A percentile compares a stretch with the other conserved stretches of the same genome.
Evolutionary conservation across 306 rosid species (phyloP).

Genomic region (Medicago lupulina): DNA sequence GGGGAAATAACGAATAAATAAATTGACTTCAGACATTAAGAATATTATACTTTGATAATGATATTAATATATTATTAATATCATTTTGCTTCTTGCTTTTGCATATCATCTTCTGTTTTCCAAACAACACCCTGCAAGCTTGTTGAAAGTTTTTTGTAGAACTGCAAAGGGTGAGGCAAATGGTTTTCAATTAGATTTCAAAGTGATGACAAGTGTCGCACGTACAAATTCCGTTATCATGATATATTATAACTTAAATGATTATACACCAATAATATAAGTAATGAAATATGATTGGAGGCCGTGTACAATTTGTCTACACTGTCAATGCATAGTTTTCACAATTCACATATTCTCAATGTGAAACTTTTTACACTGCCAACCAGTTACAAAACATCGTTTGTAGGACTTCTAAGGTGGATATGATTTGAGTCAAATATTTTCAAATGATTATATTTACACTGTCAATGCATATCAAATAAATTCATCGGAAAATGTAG

Average conservation of each 20-base stretch:
- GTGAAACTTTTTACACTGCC: not conserved
- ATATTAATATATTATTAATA: constrained; percentile 15
- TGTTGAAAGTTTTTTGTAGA: constrained; percentile 87
- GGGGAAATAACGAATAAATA: constrained; percentile 37
- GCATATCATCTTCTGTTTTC: constrained; percentile 91
- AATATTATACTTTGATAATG: constrained; percentile 42
- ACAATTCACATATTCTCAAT: not conserved
- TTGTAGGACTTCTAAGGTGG: not conserved
- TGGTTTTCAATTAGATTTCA: constrained; percentile 21
- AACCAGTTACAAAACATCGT: not conserved
- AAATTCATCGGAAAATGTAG: not conserved
- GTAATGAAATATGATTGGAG: no score
- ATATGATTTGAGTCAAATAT: no score
- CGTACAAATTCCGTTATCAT: not conserved
- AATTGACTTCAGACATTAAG: constrained; percentile 23
- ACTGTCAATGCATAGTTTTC: no score
- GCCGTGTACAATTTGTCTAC: no score
- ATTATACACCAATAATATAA: not conserved
- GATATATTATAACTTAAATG: not conserved
- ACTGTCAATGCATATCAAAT: not conserved
- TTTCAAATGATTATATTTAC: not conserved
- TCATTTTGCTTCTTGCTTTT: constrained; percentile 56
- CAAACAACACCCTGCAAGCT: constrained; percentile 88
- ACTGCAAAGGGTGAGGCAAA: constrained; percentile 56
- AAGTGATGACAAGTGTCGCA: not conserved